These are phyloP conservation scores for Pythium rhizo-oryzae DNA, from an alignment of 352 stramenopile species.

Conservation along the genomic window DNA sequence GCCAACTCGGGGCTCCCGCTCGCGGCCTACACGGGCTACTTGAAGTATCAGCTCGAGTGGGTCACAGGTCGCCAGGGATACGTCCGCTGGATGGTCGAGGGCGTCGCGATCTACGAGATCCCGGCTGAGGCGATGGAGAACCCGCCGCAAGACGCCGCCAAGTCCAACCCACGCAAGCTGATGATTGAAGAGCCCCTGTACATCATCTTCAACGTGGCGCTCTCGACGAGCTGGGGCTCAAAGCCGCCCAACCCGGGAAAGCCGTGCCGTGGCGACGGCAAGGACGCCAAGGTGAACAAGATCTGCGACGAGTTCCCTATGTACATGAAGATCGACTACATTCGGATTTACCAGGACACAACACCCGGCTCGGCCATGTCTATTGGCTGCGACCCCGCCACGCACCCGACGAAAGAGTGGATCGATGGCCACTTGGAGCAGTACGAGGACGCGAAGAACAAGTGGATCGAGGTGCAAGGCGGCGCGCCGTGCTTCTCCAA, in stretches of 20 bases:
- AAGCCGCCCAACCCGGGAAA: constrained; percentile 47
- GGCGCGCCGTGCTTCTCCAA: constrained; percentile 25
- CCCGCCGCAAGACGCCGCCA: constrained; percentile 36
- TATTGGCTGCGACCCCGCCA: constrained; percentile 37
- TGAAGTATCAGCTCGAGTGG: constrained; percentile 63
- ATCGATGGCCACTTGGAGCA: constrained; percentile 40
- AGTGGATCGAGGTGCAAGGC: constrained; percentile 27
- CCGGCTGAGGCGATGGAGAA: constrained; percentile 47
- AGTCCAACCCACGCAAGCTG: constrained; percentile 50
- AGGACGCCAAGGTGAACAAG: constrained; percentile 18
- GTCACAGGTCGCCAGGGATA: constrained; percentile 49
- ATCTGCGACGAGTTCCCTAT: constrained; percentile 67
- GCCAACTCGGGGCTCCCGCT: constrained; percentile 57
- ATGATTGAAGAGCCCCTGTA: constrained; percentile 66
- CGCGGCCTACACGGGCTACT: constrained; percentile 44
- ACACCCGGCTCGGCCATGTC: constrained; percentile 37
- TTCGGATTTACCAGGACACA: constrained; percentile 34
- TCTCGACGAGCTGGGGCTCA: constrained; percentile 45
- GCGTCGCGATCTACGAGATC: constrained; percentile 46
- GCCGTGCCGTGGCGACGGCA: constrained; percentile 16
- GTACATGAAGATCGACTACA: constrained; percentile 48
- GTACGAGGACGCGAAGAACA: constrained; percentile 38
- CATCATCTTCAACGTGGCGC: constrained; percentile 58
- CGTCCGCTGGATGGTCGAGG: constrained; percentile 51
- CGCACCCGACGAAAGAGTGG: constrained; percentile 41